Evolutionary conservation across 1,284 basidiomycete species (phyloP), one percentile per base, ranked within the genome.

Genomic region (Ganoderma multipileum): DNA sequence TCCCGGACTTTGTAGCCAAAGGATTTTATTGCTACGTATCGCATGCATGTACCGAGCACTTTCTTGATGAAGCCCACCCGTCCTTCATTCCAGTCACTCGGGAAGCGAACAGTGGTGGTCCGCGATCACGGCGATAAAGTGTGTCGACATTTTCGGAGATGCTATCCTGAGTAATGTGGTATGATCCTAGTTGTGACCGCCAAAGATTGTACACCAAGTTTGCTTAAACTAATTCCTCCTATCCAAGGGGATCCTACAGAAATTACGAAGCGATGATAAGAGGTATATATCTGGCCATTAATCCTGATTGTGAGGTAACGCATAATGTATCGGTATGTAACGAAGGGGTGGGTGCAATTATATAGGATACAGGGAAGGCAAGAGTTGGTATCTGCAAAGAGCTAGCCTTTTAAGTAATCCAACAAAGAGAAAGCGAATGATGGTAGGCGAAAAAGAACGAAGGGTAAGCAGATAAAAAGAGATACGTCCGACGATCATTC

Each of bases 361-460:
- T 71, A 68, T 69, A 65, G 67, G 65, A 71, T 71, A 71, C 70
- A 71, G 68, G 54, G 67, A 69, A 73, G 18, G 68, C 50, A 47
- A 70, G 30, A 28, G 23, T 61, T 72, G 76, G 75, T 76, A 76
- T 78, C 77, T 78, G 76, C 71, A 73, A 66, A 67, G 68, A 76
- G 76, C n/a, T 33, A 33, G 38, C 12, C 12, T 38, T 26, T 60
- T 78, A 79, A 77, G 74, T 78, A 78, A 79, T 79, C 76, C 77
- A 79, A 79, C 77, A 80, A 69, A 66, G 69, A 44, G 70, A 63
- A 61, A 67, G 57, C 26, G 63, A 63, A 63, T 61, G 61, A 68
- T 42, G 68, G 64, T 47, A 60, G 38, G 36, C 18, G 47, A 50
- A 52, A n/a, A 42, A 38, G 8, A 57, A 41, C 20, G n/a, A 26